A percentile compares a stretch with the other conserved stretches of the same genome.
Conservation (phyloP, 495 filamentous ascomycete genomes). For the Trichoderma parareesei region DNA sequence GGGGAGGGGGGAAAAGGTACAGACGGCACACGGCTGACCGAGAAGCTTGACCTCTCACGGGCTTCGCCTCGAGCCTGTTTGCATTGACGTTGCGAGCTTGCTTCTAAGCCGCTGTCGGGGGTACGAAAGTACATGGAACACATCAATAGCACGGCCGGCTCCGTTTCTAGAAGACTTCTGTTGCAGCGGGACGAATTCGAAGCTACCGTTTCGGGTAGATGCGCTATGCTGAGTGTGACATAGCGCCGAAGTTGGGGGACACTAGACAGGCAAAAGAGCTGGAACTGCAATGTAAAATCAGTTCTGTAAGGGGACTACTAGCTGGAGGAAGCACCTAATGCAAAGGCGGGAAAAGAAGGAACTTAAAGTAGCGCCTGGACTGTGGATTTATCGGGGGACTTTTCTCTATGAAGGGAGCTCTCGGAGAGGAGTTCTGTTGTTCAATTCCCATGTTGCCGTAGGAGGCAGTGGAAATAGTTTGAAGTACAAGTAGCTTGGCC, state of each 20-base stretch:
- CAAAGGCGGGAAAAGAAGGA: not conserved
- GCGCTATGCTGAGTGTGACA: not conserved
- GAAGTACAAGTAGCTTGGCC: not conserved
- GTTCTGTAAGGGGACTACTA: not conserved
- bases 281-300: not conserved
- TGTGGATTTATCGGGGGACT: not conserved
- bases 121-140: too few relatives aligned
- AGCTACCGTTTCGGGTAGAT: slow-evolving; percentile 9
- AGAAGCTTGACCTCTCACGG: too few relatives aligned
- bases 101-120: too few relatives aligned
- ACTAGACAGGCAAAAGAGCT: not conserved
- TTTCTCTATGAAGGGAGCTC: too few relatives aligned
- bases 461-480: not conserved
- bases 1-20: too few relatives aligned
- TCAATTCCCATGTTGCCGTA: too few relatives aligned
- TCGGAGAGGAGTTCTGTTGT: too few relatives aligned
- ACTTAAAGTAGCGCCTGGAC: not conserved
- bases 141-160: not conserved
- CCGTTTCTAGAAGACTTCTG: not conserved
- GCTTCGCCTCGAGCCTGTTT: too few relatives aligned
- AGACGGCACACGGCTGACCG: too few relatives aligned
- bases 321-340: not conserved
- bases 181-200: not conserved
- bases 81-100: too few relatives aligned
- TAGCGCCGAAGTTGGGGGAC: not conserved